Percentiles rank a stretch among this genome's conserved stretches.
phyloP scores from a whole-genome alignment of 176 grass and related monocot species.

The Rhynchospora breviuscula region DNA sequence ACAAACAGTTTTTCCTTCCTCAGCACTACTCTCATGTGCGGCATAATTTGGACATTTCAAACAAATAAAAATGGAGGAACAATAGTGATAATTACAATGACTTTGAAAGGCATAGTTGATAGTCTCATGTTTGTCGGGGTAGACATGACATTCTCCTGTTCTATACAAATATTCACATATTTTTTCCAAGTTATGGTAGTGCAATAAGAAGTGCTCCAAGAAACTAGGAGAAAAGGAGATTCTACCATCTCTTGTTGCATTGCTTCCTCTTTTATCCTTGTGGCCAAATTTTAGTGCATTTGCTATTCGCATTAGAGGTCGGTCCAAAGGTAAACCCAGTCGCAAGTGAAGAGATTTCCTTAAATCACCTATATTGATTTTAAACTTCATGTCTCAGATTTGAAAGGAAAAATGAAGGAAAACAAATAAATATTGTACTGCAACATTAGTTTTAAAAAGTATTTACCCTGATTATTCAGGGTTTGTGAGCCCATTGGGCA shows the following conservation, averaged over 20 bases:
- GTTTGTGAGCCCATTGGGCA: neutral
- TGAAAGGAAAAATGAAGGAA: neutral
- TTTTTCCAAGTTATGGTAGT: neutral
- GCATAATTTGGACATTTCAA: neutral
- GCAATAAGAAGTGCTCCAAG: neutral
- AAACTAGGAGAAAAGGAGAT: neutral
- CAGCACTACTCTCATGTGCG: too few species aligned
- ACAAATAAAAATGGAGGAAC: slow-evolving; percentile 6
- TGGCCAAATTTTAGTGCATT: slow-evolving; percentile 59
- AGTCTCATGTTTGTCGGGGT: neutral
- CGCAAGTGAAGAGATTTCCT: slow-evolving; percentile 80
- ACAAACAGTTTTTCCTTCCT: neutral
- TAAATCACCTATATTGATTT: slow-evolving; percentile 45
- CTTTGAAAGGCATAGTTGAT: neutral
- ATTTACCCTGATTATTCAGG: neutral
- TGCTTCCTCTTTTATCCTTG: slow-evolving; percentile 29
- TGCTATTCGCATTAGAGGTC: slow-evolving; percentile 68
- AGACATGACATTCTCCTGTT: neutral
- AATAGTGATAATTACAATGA: neutral
- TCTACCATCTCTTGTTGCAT: neutral
- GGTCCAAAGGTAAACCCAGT: slow-evolving; percentile 78
- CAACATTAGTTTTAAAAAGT: neutral
- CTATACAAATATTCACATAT: neutral
- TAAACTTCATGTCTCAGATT: neutral
- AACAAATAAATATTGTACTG: neutral